Evolutionary conservation across 371 early-diverging fungal species (phyloP).

Genomic region (Zopfochytrium polystomum): DNA sequence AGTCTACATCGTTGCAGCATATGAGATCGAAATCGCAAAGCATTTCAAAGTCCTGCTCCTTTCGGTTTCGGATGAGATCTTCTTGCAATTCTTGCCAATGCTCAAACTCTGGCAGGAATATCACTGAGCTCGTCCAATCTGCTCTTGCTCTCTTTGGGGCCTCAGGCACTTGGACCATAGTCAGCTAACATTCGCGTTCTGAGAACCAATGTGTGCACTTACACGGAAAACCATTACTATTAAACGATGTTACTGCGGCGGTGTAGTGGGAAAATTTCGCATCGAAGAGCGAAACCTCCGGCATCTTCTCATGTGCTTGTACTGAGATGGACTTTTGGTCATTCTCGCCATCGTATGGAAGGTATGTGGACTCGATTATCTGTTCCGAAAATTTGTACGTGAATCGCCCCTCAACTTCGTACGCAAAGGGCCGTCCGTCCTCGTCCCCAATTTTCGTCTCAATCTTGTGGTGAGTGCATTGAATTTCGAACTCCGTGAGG

Average conservation of each 20-base stretch:
- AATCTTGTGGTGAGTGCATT: conserved; percentile 37
- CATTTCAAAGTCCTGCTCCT: conserved; percentile 50
- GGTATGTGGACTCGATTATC: conserved; percentile 30
- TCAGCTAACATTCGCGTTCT: background rate
- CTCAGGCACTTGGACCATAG: conserved; percentile 18
- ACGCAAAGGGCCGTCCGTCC: conserved; percentile 55
- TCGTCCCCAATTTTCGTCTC: conserved; percentile 46
- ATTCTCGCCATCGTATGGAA: conserved; percentile 38
- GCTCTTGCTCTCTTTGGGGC: conserved; percentile 31
- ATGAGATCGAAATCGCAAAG: conserved; percentile 45
- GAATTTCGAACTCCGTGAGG: conserved; percentile 48
- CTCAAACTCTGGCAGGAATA: conserved; percentile 28
- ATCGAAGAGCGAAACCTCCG: conserved; percentile 12
- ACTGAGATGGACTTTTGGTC: background rate
- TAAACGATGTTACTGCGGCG: conserved; percentile 12
- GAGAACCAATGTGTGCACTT: background rate
- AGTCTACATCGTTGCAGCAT: conserved; percentile 38
- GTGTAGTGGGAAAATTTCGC: conserved; percentile 8
- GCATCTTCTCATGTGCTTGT: background rate
- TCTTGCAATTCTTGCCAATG: conserved; percentile 35
- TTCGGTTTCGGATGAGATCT: conserved; percentile 25
- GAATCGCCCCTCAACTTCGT: conserved; percentile 45
- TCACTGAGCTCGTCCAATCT: conserved; percentile 37
- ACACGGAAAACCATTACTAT: conserved; percentile 8
- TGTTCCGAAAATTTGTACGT: conserved; percentile 32